Percentiles rank a stretch among this genome's conserved stretches.
Conservation (phyloP, 495 filamentous ascomycete species). For the Cairneyella variabilis region DNA sequence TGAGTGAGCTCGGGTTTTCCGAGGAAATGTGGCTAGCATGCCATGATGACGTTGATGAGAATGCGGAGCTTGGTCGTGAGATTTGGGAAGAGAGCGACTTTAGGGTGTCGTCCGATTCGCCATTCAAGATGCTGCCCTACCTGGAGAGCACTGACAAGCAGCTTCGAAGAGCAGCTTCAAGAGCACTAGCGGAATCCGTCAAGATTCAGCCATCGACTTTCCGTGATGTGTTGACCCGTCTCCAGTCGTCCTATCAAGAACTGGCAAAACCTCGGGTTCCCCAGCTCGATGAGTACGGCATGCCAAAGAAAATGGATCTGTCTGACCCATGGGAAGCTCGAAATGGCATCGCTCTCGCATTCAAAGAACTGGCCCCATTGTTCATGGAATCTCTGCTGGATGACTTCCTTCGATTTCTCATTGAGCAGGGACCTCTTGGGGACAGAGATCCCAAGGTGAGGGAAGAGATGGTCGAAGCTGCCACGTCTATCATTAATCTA, state of each 20-base stretch:
- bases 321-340: slow-evolving; percentile 86
- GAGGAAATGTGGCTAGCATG: slow-evolving; percentile 91
- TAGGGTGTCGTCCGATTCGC: slow-evolving; percentile 54
- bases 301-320: slow-evolving; percentile 80
- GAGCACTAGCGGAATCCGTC: slow-evolving; percentile 72
- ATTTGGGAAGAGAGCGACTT: slow-evolving; percentile 96
- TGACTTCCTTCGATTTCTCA: slow-evolving; percentile 75
- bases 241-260: slow-evolving; percentile 67
- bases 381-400: slow-evolving; percentile 69
- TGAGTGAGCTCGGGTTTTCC: slow-evolving; percentile 78
- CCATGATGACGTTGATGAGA: slow-evolving; percentile 88
- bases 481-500: slow-evolving; percentile 70
- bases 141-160: slow-evolving; percentile 73
- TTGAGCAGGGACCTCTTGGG: slow-evolving; percentile 76
- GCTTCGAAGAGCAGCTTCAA: slow-evolving; percentile 77
- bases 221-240: slow-evolving; percentile 49
- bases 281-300: slow-evolving; percentile 85
- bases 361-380: slow-evolving; percentile 68
- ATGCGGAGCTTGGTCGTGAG: slow-evolving; percentile 71
- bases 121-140: slow-evolving; percentile 67
- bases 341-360: slow-evolving; percentile 82
- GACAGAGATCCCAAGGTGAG: slow-evolving; percentile 75
- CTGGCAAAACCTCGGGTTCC: slow-evolving; percentile 76
- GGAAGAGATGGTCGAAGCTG: slow-evolving; percentile 89
- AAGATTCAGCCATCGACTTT: slow-evolving; percentile 54